A percentile compares a stretch with the other conserved stretches of the same genome.
phyloP scores from a whole-genome alignment of 108 stramenopile species.

The Skeletonema marinoi region DNA sequence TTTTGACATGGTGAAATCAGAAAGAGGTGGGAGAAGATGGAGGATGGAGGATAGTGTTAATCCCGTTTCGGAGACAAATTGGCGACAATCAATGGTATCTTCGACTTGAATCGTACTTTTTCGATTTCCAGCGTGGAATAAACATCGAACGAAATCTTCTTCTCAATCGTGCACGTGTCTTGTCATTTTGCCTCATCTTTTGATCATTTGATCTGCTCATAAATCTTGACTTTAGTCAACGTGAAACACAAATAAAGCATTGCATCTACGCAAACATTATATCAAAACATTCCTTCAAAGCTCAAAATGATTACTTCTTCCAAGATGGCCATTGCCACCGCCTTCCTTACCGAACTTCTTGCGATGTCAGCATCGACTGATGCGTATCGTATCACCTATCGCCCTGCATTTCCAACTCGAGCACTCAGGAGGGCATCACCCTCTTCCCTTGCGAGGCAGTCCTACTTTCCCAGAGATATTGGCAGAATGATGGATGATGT shows the following conservation, averaged over 20 bases:
- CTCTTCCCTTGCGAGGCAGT: background rate
- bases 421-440: background rate
- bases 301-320: slow-evolving; percentile 6
- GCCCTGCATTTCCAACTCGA: no score
- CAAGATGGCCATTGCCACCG: background rate
- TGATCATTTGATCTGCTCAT: background rate
- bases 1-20: background rate
- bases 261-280: background rate
- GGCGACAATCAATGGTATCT: background rate
- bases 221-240: slow-evolving; percentile 8
- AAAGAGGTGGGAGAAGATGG: background rate
- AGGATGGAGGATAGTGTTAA: no score
- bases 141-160: slow-evolving; percentile 1
- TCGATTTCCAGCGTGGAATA: background rate
- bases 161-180: background rate
- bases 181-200: background rate
- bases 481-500: slow-evolving; percentile 30
- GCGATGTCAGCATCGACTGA: background rate
- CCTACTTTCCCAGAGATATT: slow-evolving; percentile 3
- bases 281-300: background rate
- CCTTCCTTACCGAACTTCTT: background rate
- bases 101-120: background rate
- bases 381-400: background rate
- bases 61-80: slow-evolving; percentile 5
- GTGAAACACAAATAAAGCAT: background rate